Conservation (phyloP, 306 rosid species). For the Geum urbanum region DNA sequence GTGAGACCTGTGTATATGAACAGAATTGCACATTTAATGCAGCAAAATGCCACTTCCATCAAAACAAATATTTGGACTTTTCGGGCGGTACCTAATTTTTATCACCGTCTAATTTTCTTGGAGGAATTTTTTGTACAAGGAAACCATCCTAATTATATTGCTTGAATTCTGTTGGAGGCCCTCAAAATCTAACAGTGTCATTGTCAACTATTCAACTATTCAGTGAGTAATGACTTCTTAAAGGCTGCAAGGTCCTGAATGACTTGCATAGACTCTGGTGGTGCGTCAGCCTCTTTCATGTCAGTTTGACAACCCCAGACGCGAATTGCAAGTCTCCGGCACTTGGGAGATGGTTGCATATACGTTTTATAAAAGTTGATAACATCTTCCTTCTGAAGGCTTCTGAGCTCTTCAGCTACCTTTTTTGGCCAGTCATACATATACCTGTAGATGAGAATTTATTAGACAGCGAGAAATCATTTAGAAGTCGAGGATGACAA, state of each 20-base stretch:
- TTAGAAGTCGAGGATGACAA: neutral
- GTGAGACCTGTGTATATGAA: neutral
- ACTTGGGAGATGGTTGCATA: conserved; percentile 59
- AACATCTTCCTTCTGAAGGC: conserved; percentile 61
- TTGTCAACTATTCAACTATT: conserved; percentile 29
- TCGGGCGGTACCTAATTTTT: too few relatives aligned
- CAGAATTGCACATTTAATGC: conserved; percentile 1
- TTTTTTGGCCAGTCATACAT: conserved; percentile 58
- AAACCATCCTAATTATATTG: neutral
- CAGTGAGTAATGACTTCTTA: conserved; percentile 52
- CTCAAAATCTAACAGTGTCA: neutral
- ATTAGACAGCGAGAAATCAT: conserved; percentile 6
- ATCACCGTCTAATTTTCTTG: neutral
- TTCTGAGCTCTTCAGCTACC: conserved; percentile 71
- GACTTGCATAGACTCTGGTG: conserved; percentile 31
- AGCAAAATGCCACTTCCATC: neutral
- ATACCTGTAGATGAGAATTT: conserved; percentile 51
- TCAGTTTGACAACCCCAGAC: conserved; percentile 89
- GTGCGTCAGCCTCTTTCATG: conserved; percentile 45
- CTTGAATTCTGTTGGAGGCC: neutral
- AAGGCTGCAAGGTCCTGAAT: conserved; percentile 52
- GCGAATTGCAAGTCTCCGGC: conserved; percentile 67
- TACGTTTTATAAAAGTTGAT: conserved; percentile 63
- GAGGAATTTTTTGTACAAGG: neutral
- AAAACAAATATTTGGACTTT: too few relatives aligned